phyloP scores from a whole-genome alignment of 2,329 filamentous ascomycete genomes.

The Penicillium paneum region DNA sequence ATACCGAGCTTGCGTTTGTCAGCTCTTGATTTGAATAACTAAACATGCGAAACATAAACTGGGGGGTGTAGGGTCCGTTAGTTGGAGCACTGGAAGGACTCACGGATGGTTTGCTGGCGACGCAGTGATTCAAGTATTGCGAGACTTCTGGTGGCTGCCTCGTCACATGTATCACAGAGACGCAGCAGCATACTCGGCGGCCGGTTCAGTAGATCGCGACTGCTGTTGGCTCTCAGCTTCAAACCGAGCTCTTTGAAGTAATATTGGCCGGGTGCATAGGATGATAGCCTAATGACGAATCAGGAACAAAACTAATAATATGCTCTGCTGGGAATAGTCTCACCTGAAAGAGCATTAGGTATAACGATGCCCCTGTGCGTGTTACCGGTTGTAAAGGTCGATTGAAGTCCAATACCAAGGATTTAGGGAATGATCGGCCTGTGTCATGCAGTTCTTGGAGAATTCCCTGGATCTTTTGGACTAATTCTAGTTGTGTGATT shows the following conservation, averaged over 20 bases:
- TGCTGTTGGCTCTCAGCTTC: constrained; percentile 11
- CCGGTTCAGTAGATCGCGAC: background rate
- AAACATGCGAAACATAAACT: background rate
- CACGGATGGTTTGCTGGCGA: constrained; percentile 17
- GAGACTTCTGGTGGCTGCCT: constrained; percentile 20
- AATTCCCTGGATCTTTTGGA: constrained; percentile 15
- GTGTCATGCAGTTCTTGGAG: constrained; percentile 19
- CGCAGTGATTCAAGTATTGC: constrained; percentile 17
- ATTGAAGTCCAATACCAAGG: constrained; percentile 17
- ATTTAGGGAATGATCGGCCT: constrained; percentile 13
- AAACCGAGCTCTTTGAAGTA: constrained; percentile 17
- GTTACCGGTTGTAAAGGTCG: constrained; percentile 15
- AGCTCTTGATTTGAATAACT: background rate
- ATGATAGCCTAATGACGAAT: constrained; percentile 17
- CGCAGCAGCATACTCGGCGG: constrained; percentile 9
- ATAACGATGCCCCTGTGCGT: constrained; percentile 22
- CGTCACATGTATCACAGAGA: constrained; percentile 21
- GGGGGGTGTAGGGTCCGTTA: too few relatives aligned
- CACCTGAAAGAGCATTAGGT: constrained; percentile 23
- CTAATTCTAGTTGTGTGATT: constrained; percentile 19
- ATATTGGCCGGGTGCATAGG: constrained; percentile 20
- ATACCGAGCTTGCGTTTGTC: constrained; percentile 10
- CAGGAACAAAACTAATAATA: background rate
- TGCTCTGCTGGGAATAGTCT: background rate
- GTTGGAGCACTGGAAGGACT: background rate